A percentile compares a stretch with the other conserved stretches of the same genome.
Evolutionary conservation across 2,329 filamentous ascomycete genomes (phyloP).

Genomic region (Alternaria solani): DNA sequence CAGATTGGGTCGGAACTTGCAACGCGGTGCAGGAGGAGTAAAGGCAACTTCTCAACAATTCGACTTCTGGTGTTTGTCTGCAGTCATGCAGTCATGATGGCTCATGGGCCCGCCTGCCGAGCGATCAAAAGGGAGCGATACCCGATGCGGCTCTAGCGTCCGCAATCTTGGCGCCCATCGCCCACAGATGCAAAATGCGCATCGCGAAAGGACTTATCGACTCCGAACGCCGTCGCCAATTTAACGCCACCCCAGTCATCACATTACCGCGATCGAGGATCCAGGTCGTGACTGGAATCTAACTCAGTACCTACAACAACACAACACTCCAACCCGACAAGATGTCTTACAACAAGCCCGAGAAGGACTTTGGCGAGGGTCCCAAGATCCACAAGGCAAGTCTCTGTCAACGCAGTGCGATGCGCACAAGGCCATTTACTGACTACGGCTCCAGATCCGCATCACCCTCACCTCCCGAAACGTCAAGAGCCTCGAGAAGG

Average conservation of each 20-base stretch:
- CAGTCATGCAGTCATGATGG: slow-evolving; percentile 37
- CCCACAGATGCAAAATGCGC: slow-evolving; percentile 25
- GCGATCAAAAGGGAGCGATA: slow-evolving; percentile 11
- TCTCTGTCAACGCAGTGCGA: background rate
- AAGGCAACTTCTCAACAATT: background rate
- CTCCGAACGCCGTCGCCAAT: slow-evolving; percentile 40
- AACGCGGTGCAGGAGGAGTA: background rate
- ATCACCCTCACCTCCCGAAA: slow-evolving; percentile 97
- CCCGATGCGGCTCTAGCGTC: slow-evolving; percentile 46
- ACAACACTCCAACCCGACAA: slow-evolving; percentile 32
- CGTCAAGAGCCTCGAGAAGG: slow-evolving; percentile 85
- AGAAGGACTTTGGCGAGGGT: slow-evolving; percentile 90
- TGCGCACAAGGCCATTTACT: background rate
- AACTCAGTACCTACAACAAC: slow-evolving; percentile 29
- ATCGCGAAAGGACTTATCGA: slow-evolving; percentile 26
- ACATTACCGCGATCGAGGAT: slow-evolving; percentile 60
- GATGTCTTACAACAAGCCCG: slow-evolving; percentile 73
- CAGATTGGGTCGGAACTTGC: background rate
- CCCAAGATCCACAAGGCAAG: slow-evolving; percentile 85
- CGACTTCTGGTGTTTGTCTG: slow-evolving; percentile 12
- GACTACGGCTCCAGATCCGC: slow-evolving; percentile 67
- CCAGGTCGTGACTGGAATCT: slow-evolving; percentile 58
- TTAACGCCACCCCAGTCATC: slow-evolving; percentile 57
- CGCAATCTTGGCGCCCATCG: slow-evolving; percentile 25
- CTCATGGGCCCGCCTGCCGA: slow-evolving; percentile 27